Evolutionary conservation across 768 basidiomycete species (phyloP).

Genomic region (Boletales sp.): DNA sequence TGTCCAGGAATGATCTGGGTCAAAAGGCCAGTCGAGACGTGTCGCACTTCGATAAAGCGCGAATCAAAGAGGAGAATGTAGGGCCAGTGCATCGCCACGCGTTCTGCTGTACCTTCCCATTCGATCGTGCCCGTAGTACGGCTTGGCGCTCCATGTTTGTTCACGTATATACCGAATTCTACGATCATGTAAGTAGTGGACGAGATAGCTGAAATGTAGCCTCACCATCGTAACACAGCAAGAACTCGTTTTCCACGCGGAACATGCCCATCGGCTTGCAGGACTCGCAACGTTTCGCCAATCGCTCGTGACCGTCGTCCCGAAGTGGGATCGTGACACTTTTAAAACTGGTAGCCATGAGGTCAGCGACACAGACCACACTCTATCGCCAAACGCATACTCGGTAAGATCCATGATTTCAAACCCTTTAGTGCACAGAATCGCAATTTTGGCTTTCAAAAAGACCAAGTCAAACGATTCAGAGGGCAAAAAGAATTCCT

Average conservation of each 20-base stretch:
- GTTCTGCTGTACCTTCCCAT: slow-evolving; percentile 92
- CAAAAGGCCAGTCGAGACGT: slow-evolving; percentile 75
- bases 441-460: slow-evolving; percentile 89
- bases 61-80: slow-evolving; percentile 86
- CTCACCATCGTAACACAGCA: slow-evolving; percentile 85
- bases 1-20: slow-evolving; percentile 79
- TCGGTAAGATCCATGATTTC: slow-evolving; percentile 97
- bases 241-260: slow-evolving; percentile 83
- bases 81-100: slow-evolving; percentile 85
- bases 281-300: slow-evolving; percentile 78
- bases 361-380: not conserved
- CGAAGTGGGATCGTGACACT: slow-evolving; percentile 86
- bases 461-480: slow-evolving; percentile 91
- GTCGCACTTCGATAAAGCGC: slow-evolving; percentile 88
- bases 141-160: slow-evolving; percentile 87
- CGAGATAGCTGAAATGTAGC: not conserved
- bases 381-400: slow-evolving; percentile 42
- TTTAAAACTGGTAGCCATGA: slow-evolving; percentile 54
- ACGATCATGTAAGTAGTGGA: slow-evolving; percentile 6
- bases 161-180: slow-evolving; percentile 93
- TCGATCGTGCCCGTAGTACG: slow-evolving; percentile 72
- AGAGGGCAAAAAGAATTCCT: slow-evolving; percentile 90
- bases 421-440: slow-evolving; percentile 91
- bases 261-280: slow-evolving; percentile 89
- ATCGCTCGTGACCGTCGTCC: slow-evolving; percentile 64